Conservation (phyloP, 176 grass and related monocot genomes). For the Metroxylon sagu region DNA sequence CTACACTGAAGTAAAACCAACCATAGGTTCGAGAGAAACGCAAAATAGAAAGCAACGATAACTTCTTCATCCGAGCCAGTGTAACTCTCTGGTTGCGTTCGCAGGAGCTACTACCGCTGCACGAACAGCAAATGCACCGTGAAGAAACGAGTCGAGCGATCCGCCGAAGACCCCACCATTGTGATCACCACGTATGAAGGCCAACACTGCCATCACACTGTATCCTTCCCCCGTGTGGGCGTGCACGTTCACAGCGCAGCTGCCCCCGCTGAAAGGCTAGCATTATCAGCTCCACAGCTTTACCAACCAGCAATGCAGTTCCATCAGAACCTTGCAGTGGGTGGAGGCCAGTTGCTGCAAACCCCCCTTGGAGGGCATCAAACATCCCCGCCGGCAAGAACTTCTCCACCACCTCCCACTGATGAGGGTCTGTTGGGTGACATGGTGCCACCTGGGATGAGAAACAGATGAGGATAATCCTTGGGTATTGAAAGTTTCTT, state of each 20-base stretch:
- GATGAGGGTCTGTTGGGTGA: conserved; percentile 65
- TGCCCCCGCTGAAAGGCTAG: conserved; percentile 38
- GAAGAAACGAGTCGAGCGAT: conserved; percentile 92
- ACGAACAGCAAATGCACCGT: conserved; percentile 79
- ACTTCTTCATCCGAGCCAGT: not conserved
- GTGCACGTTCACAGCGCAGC: conserved; percentile 25
- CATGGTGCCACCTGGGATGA: conserved; percentile 64
- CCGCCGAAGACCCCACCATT: conserved; percentile 50
- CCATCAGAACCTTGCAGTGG: conserved; percentile 16
- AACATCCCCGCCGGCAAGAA: not conserved
- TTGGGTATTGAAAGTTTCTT: too few species aligned
- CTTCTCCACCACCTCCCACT: conserved; percentile 4
- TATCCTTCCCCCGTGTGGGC: not conserved
- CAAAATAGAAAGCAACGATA: not conserved
- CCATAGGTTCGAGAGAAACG: too few species aligned
- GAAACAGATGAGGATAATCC: conserved; percentile 35
- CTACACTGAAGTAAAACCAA: too few species aligned
- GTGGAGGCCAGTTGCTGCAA: conserved; percentile 6
- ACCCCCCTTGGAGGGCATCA: not conserved
- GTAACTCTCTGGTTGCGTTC: not conserved
- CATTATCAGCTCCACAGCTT: conserved; percentile 5
- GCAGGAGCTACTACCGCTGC: conserved; percentile 93
- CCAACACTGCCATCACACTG: conserved; percentile 66
- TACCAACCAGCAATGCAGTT: conserved; percentile 6
- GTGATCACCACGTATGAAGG: conserved; percentile 97